A percentile compares a stretch with the other conserved stretches of the same genome.
Evolutionary conservation across 495 filamentous ascomycete genomes (phyloP).

Genomic region (Penicillium roqueforti): DNA sequence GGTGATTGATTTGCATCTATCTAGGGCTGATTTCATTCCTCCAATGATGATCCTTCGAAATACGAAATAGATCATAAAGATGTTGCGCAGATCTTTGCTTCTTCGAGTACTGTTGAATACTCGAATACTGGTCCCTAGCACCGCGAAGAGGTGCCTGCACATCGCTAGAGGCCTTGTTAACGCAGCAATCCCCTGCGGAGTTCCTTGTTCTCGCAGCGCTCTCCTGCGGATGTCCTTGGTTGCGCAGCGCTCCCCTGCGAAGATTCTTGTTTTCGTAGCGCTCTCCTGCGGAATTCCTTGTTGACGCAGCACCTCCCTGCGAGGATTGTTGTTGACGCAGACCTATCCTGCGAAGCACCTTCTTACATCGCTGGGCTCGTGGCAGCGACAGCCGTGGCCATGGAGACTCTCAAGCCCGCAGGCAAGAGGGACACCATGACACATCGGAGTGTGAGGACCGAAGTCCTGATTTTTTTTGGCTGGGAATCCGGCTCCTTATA

Average conservation of each 20-base stretch:
- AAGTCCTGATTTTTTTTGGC: conserved; percentile 4
- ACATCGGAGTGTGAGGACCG: background rate
- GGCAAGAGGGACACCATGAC: background rate
- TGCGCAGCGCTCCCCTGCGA: background rate
- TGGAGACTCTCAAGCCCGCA: background rate
- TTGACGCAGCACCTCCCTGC: background rate
- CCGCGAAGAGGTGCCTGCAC: conserved; percentile 1
- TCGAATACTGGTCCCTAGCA: conserved; percentile 6
- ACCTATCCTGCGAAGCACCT: background rate
- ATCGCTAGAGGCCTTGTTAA: conserved; percentile 3
- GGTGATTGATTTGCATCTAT: background rate
- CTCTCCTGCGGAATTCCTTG: background rate
- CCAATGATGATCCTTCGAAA: background rate
- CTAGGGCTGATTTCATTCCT: conserved; percentile 1
- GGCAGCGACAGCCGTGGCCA: background rate
- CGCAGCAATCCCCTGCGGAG: background rate
- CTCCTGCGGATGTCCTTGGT: background rate
- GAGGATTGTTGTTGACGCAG: background rate
- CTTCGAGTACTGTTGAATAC: background rate
- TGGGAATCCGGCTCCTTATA: background rate
- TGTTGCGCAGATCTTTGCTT: too few species aligned
- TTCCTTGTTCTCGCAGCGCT: background rate
- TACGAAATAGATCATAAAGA: background rate
- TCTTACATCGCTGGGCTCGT: background rate
- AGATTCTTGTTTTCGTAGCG: too few species aligned